phyloP scores from a whole-genome alignment of 169 alveolate species.

The Neospora caninum region DNA sequence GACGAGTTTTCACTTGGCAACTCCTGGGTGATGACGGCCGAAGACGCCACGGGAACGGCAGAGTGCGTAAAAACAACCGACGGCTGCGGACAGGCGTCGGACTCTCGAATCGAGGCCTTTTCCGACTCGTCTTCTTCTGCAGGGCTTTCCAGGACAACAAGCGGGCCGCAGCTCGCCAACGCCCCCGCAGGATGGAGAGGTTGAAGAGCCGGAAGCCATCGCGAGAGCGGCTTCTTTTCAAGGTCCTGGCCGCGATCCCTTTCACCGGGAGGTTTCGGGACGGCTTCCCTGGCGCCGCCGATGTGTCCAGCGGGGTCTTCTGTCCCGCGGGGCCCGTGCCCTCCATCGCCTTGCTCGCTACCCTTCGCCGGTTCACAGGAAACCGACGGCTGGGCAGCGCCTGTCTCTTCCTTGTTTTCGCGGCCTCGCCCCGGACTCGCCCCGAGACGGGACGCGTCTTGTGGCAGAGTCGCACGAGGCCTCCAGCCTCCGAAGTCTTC shows the following conservation, averaged over 20 bases:
- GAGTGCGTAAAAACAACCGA: neutral
- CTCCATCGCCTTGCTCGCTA: neutral
- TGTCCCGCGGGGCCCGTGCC: neutral
- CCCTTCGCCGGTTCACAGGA: neutral
- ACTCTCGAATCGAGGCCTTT: neutral
- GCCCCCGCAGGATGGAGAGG: neutral
- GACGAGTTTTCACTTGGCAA: neutral
- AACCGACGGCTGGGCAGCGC: neutral
- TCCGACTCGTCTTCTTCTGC: conserved; percentile 3
- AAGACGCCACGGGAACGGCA: neutral
- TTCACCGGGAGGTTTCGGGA: too few relatives aligned
- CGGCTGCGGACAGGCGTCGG: neutral
- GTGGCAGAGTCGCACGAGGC: neutral
- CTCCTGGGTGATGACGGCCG: neutral
- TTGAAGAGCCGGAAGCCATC: conserved; percentile 9
- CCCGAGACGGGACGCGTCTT: too few relatives aligned
- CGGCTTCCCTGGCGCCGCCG: too few relatives aligned
- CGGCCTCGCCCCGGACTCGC: too few relatives aligned
- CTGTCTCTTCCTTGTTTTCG: too few relatives aligned
- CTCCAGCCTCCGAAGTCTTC: neutral
- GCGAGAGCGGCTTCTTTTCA: neutral
- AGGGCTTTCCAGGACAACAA: neutral
- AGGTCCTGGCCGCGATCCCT: neutral
- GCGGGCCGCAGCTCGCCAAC: neutral
- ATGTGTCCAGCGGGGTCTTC: neutral